These are phyloP conservation scores for Russula ochroleuca DNA, from an alignment of 768 basidiomycete species.

Conservation along the genomic window DNA sequence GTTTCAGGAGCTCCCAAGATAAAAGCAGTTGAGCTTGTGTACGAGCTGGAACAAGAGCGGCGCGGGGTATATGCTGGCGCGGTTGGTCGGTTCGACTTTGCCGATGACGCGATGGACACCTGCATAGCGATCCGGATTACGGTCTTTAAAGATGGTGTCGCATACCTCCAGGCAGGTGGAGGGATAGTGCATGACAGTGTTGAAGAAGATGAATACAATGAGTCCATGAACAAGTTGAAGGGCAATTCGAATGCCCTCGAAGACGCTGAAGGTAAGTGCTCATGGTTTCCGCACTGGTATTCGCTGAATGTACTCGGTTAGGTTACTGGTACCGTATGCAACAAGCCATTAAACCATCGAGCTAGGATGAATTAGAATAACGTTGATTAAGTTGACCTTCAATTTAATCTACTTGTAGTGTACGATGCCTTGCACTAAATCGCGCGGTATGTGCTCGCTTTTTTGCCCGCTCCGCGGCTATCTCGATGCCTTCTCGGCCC, in stretches of 20 bases:
- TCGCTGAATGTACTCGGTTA: conserved; percentile 35
- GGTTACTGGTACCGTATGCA: conserved; percentile 72
- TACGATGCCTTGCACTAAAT: conserved; percentile 19
- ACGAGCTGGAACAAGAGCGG: conserved; percentile 79
- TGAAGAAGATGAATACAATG: conserved; percentile 95
- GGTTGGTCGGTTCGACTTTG: conserved; percentile 97
- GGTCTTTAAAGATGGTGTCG: conserved; percentile 89
- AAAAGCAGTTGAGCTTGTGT: conserved; percentile 92
- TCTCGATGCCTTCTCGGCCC: conserved; percentile 64
- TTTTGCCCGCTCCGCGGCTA: conserved; percentile 36
- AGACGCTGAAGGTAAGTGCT: conserved; percentile 78
- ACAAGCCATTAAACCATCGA: conserved; percentile 22
- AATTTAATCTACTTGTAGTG: conserved; percentile 24
- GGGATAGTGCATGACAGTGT: conserved; percentile 97
- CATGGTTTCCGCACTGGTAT: neutral
- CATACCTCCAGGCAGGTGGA: conserved; percentile 93
- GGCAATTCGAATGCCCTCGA: conserved; percentile 84
- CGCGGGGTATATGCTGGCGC: conserved; percentile 96
- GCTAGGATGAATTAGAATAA: neutral
- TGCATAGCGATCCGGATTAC: conserved; percentile 99
- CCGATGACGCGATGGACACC: conserved; percentile 91
- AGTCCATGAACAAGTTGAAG: conserved; percentile 92
- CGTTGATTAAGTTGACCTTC: neutral
- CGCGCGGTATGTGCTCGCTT: conserved; percentile 15
- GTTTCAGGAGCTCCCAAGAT: conserved; percentile 99